Base-by-base conservation (phyloP, 1,284 basidiomycete genomes). In the Ganoderma lucidum region DNA sequence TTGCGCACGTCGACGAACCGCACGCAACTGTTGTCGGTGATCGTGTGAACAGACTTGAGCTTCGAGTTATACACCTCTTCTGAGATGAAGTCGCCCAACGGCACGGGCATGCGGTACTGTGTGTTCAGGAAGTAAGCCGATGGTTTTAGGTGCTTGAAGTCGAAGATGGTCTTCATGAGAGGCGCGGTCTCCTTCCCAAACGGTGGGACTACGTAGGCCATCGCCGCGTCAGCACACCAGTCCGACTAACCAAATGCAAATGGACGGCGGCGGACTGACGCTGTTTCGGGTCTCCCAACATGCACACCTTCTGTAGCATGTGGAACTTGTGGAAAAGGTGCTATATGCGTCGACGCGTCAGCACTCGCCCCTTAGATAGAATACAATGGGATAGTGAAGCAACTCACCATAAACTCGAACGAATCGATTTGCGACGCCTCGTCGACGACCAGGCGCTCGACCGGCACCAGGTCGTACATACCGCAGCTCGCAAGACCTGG, bases 251-350 rank as follows among this genome's bases (percentile, higher is more conserved):
- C 4, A 19, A 15, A 37, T 6, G 19, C 0, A 28, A 15, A 53
- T 15, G 6, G 19, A 44, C 0, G 1, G 17, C 5, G n/a, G 23
- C n/a, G n/a, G n/a, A 76, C 83, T 73, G 42, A 86, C 53, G 53
- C 85, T 87, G 86, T 73, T 81, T 83, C 15, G 83, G 78, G 65
- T 86, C 85, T 42, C 85, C 86, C 74, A 86, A 85, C 65, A 85
- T 86, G 44, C 75, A 80, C 15, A 82, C 71, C 66, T 81, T 83
- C 41, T 78, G 61, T 58, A 81, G 69, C 12, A 59, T 64, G 17
- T 66, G 63, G 76, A 83, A 79, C 15, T 78, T 74, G 63, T 73
- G 55, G 17, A 83, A 81, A 0, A 86, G 78, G 68, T 85, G 86
- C 60, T 81, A 6, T 6, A 56, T 51, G 48, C n/a, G n/a, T 28